Evolutionary conservation across 1,139 yeast species (phyloP).

Genomic region (Geotrichum restrictum): DNA sequence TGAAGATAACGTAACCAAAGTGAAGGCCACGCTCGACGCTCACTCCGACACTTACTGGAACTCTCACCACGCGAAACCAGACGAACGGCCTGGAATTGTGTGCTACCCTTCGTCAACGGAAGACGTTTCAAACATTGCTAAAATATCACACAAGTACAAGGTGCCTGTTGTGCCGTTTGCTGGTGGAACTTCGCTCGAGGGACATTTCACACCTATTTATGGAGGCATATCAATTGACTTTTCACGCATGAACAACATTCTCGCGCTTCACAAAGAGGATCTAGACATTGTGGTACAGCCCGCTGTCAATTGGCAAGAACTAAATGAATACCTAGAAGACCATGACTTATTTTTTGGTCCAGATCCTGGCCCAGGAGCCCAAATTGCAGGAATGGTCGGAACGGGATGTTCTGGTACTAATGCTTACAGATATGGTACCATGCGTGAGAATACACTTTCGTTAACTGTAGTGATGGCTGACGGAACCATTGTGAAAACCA

Average conservation of each 20-base stretch:
- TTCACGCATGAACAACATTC: slow-evolving; percentile 49
- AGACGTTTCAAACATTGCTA: slow-evolving; percentile 59
- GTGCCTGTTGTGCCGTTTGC: slow-evolving; percentile 74
- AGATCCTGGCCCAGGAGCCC: slow-evolving; percentile 75
- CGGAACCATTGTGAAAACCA: slow-evolving; percentile 61
- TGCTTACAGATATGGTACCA: slow-evolving; percentile 67
- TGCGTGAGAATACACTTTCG: slow-evolving; percentile 57
- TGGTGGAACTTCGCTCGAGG: slow-evolving; percentile 79
- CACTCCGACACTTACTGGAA: slow-evolving; percentile 64
- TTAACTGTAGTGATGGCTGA: slow-evolving; percentile 63
- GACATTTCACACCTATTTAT: slow-evolving; percentile 71
- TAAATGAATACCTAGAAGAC: slow-evolving; percentile 49
- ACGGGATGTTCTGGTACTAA: slow-evolving; percentile 71
- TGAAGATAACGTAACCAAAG: slow-evolving; percentile 39
- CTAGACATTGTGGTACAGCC: slow-evolving; percentile 66
- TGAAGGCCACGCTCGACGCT: slow-evolving; percentile 41
- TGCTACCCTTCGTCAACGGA: slow-evolving; percentile 51
- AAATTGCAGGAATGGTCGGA: slow-evolving; percentile 63
- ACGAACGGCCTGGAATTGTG: slow-evolving; percentile 56
- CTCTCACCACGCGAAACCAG: slow-evolving; percentile 56
- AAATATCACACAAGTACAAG: slow-evolving; percentile 54
- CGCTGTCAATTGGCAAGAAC: slow-evolving; percentile 63
- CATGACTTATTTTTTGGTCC: slow-evolving; percentile 58
- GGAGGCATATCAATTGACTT: slow-evolving; percentile 61
- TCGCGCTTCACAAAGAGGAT: slow-evolving; percentile 52